Percentiles rank a stretch among this genome's conserved stretches.
phyloP scores from a whole-genome alignment of 2,329 filamentous ascomycete genomes.

The Colletotrichum sp. region DNA sequence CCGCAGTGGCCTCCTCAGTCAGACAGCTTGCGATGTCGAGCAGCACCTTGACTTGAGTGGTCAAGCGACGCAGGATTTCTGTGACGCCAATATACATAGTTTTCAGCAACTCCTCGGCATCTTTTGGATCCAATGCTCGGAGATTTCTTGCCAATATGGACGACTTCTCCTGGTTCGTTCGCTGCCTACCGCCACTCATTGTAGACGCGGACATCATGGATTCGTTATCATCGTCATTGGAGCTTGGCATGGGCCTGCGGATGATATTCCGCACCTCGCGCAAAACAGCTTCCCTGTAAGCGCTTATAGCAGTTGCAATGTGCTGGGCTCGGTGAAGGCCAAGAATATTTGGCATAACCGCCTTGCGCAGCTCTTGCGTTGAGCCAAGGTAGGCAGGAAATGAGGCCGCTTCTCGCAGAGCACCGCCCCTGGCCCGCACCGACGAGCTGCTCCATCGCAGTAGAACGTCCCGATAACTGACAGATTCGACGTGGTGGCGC shows the following conservation, averaged over 20 bases:
- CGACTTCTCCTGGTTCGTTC: constrained; percentile 87
- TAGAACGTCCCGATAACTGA: constrained; percentile 75
- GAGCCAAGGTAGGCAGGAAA: constrained; percentile 82
- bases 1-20: constrained; percentile 42
- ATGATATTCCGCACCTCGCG: constrained; percentile 89
- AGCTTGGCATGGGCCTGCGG: constrained; percentile 84
- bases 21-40: constrained; percentile 88
- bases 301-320: constrained; percentile 79
- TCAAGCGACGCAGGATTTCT: constrained; percentile 83
- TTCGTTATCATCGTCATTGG: constrained; percentile 91
- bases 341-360: constrained; percentile 72
- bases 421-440: constrained; percentile 71
- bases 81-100: constrained; percentile 87
- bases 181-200: constrained; percentile 66
- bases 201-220: constrained; percentile 89
- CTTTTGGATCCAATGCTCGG: constrained; percentile 79
- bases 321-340: constrained; percentile 85
- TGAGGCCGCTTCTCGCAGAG: constrained; percentile 68
- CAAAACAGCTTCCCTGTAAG: constrained; percentile 83
- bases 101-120: constrained; percentile 82
- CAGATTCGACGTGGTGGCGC: constrained; percentile 76
- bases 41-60: constrained; percentile 92
- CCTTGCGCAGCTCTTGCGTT: constrained; percentile 71
- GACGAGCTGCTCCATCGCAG: constrained; percentile 84
- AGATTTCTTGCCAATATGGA: constrained; percentile 87